Base-by-base conservation (phyloP, 2,329 filamentous ascomycete species). In the Penicillium sp. region DNA sequence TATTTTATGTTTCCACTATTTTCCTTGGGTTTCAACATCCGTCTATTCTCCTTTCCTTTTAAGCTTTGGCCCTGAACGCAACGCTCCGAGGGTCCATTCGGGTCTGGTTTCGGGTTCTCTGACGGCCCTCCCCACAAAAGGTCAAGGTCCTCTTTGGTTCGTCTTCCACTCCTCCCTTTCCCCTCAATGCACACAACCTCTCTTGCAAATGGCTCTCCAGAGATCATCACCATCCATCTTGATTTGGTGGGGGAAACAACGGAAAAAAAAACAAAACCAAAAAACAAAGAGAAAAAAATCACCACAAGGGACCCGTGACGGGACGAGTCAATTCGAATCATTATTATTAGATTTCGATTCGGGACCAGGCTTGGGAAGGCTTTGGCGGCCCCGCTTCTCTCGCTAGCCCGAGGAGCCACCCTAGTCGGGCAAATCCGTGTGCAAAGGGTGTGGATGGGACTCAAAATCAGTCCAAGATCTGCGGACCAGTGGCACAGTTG, bases 1-100 rank as follows among this genome's bases (percentile, higher is more conserved):
- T 32, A 4, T 32, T 32, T 32, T 5, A 8, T 7, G 5, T 32
- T 32, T 32, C 3, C 3, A 11, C 7, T 32, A 8, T 3, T 32
- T 5, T 7, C 8, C 11, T 32, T 32, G 3, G 29, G 29, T 32
- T 7, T 32, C 3, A 32, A 4, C 11, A 7, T 32, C 29, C 29
- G 29, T 11, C 29, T 47, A 40, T 49, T 47, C 36, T 49, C 35
- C 46, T 32, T 32, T 41, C 35, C 13, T 28, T 43, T 52, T 52
- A 52, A 50, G 47, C 47, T 52, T 54, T 47, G 46, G 27, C 32
- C 28, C 28, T 32, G 25, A 32, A 28, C 27, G 34, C 28, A 25
- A 32, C 43, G 29, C 26, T 33, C 25, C 27, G 29, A 11, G 29
- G 29, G 29, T 32, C 29, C 29, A 32, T 32, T 32, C 29, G 29